Conservation (phyloP, 192 early-diverging fungal species). For the Kickxella alabastrina region DNA sequence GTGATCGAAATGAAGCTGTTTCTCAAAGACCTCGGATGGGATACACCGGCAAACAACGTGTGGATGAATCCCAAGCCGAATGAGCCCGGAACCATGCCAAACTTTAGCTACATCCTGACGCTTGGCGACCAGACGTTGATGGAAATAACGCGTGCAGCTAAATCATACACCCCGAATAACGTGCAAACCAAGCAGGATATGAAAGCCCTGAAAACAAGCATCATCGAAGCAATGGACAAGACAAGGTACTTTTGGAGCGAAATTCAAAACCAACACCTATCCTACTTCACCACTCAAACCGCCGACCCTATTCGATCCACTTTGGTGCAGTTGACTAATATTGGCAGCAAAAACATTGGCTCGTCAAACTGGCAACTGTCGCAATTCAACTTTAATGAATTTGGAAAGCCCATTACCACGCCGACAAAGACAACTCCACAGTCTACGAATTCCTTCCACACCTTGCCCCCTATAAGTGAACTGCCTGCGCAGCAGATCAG, state of each 20-base stretch:
- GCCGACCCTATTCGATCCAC: not conserved
- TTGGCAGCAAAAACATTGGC: too few relatives aligned
- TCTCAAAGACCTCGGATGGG: conserved; percentile 29
- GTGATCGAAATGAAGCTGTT: conserved; percentile 4
- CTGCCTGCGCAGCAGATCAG: too few relatives aligned
- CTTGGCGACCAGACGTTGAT: conserved; percentile 14
- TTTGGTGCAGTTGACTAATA: too few relatives aligned
- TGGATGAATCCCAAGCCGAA: not conserved
- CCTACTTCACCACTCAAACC: conserved; percentile 5
- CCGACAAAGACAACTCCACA: too few relatives aligned
- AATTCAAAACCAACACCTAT: conserved; percentile 1
- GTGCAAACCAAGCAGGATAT: not conserved
- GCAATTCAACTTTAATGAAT: too few relatives aligned
- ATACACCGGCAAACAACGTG: not conserved
- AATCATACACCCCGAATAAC: not conserved
- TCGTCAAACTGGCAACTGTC: too few relatives aligned
- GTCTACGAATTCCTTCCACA: too few relatives aligned
- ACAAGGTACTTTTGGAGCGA: conserved; percentile 7
- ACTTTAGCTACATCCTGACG: conserved; percentile 25
- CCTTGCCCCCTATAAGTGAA: too few relatives aligned
- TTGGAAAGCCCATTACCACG: too few relatives aligned
- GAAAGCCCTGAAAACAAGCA: not conserved
- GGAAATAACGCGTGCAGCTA: conserved; percentile 8
- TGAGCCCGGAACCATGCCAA: conserved; percentile 15
- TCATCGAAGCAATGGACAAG: conserved; percentile 4